phyloP scores from a whole-genome alignment of 345 rosid genomes.

The Iberis pinnata region DNA sequence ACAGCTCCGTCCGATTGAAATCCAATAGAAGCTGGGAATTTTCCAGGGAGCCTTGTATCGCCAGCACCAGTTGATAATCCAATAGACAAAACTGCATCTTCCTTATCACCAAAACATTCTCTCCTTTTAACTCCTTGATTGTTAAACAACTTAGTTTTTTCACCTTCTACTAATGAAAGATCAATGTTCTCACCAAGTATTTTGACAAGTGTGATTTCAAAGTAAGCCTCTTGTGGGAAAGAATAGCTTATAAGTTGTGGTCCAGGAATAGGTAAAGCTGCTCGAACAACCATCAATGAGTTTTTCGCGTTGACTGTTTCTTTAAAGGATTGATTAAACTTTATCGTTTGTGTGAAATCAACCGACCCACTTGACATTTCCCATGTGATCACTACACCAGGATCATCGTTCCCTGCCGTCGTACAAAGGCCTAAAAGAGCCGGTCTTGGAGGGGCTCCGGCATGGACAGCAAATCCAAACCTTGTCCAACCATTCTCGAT shows the following conservation, averaged over 20 bases:
- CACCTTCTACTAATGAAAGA: conserved; percentile 39
- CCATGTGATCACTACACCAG: conserved; percentile 61
- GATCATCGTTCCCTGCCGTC: conserved; percentile 33
- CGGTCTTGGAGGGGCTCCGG: conserved; percentile 28
- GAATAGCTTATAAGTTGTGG: conserved; percentile 69
- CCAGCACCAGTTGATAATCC: conserved; percentile 54
- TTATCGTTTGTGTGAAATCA: conserved; percentile 69
- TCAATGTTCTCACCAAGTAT: conserved; percentile 18
- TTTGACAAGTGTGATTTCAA: conserved; percentile 63
- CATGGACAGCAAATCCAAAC: conserved; percentile 55
- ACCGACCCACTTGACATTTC: conserved; percentile 70
- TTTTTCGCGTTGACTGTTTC: conserved; percentile 15
- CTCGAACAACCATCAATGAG: conserved; percentile 50
- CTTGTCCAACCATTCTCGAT: conserved; percentile 85
- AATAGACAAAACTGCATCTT: conserved; percentile 40
- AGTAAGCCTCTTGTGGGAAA: conserved; percentile 89
- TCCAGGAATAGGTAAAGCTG: conserved; percentile 79
- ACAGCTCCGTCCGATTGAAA: conserved; percentile 83
- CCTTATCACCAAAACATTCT: conserved; percentile 20
- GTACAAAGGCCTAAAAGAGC: conserved; percentile 50
- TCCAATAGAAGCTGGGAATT: conserved; percentile 75
- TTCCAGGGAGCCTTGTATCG: conserved; percentile 55
- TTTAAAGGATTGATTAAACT: conserved; percentile 43
- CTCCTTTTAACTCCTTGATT: conserved; percentile 38
- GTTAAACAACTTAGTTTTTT: conserved; percentile 53